Evolutionary conservation across 306 rosid genomes (phyloP), one percentile per base, ranked within the genome.

Genomic region (Sophora flavescens): DNA sequence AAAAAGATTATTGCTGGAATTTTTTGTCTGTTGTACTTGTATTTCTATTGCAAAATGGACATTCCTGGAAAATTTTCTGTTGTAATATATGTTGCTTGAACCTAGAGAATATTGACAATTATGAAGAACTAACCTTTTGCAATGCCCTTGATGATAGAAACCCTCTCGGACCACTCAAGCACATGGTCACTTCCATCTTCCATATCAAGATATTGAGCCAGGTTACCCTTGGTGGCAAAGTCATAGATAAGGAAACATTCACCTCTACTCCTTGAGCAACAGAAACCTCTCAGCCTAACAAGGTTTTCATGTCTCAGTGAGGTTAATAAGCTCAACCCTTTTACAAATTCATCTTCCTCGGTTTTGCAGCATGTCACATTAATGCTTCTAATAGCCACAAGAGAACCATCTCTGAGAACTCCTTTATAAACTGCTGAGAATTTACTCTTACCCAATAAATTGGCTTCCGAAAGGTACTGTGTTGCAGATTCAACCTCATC

Each of bases 401-500:
- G 81, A 66, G 99, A 95, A 35, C 97, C 97, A 76, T 95, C 96
- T 76, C 97, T 89, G 69, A 89, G 87, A 63, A 89, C 67, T 60
- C 99, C 99, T 72, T 80, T 92, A 53, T 95, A 92, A 18, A 91
- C 91, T 62, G 96, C 82, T 26, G 97, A 92, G 86, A 95, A 92
- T 61, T 90, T 89, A 85, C 89, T 87, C 70, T 77, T 92, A 13
- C 93, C 86, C 74, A 92, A 79, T 39, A 95, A 66, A 78, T 87
- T 95, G 38, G 81, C 85, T 75, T 92, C 99, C 1, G 97, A 92
- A 44, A 92, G 78, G 86, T 90, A 84, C 42, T 88, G 96, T 3
- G 99, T 95, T 18, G 97, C 99, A 53, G 97, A 89, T 80, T 95
- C 99, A 42, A 95, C 87, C 77, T 95, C 99, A 68, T 95, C 97